Percentiles rank a stretch among this genome's conserved stretches.
Conservation (phyloP, 495 filamentous ascomycete genomes). For the Platismatia glauca region DNA sequence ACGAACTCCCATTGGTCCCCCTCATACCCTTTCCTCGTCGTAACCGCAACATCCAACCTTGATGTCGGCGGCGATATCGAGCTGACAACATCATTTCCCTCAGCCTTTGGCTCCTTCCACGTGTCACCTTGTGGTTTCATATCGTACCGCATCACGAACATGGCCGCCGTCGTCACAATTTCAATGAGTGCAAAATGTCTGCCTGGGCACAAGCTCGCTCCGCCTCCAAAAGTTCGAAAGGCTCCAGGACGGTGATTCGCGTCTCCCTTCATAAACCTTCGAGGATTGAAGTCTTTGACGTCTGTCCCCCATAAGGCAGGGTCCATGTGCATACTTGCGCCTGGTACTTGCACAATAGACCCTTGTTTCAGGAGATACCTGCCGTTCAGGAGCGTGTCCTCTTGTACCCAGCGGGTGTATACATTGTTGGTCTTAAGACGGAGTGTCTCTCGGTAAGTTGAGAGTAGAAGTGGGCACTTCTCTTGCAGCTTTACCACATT, state of each 20-base stretch:
- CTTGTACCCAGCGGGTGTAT: constrained; percentile 16
- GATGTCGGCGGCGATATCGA: not conserved
- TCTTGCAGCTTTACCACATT: constrained; percentile 2
- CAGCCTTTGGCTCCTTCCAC: not conserved
- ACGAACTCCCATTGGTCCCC: not conserved
- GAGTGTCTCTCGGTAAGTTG: constrained; percentile 18
- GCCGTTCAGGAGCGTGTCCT: constrained; percentile 22
- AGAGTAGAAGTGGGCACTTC: constrained; percentile 11
- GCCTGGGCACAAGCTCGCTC: constrained; percentile 21
- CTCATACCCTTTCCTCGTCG: not conserved
- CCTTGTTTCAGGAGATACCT: constrained; percentile 24
- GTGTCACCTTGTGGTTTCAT: constrained; percentile 5
- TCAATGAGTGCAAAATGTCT: constrained; percentile 24
- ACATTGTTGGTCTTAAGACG: constrained; percentile 14
- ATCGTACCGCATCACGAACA: constrained; percentile 20
- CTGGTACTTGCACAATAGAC: constrained; percentile 18
- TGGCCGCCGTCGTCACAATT: constrained; percentile 17
- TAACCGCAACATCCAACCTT: not conserved
- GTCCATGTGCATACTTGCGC: constrained; percentile 18
- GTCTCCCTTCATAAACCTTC: constrained; percentile 18
- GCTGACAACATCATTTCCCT: not conserved
- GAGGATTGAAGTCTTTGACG: constrained; percentile 17
- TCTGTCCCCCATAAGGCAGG: constrained; percentile 18
- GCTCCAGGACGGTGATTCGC: constrained; percentile 15
- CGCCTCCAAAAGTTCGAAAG: constrained; percentile 27